Evolutionary conservation across 257 asterid species (phyloP).

Genomic region (Jacaranda copaia): DNA sequence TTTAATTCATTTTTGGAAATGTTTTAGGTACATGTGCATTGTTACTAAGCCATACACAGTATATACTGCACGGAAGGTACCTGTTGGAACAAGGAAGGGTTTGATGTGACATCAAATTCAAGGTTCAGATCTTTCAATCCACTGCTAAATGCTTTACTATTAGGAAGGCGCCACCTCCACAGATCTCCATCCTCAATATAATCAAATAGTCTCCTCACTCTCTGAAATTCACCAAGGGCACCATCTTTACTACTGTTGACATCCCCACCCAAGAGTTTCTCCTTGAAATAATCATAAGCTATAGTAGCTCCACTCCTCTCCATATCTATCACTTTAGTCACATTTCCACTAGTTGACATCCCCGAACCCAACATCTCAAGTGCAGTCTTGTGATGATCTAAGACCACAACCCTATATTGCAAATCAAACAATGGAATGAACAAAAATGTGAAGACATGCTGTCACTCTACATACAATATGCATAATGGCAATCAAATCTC

Average conservation of each 20-base stretch:
- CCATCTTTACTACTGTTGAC: conserved; percentile 29
- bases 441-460: not conserved
- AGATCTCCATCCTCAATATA: conserved; percentile 90
- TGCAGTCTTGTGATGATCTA: conserved; percentile 97
- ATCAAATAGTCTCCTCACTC: conserved; percentile 70
- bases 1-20: conserved; percentile 3
- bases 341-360: conserved; percentile 56
- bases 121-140: conserved; percentile 82
- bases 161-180: conserved; percentile 90
- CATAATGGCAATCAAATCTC: conserved; percentile 14
- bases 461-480: conserved; percentile 21
- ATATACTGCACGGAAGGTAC: conserved; percentile 43
- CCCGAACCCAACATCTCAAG: conserved; percentile 67
- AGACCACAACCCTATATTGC: conserved; percentile 66
- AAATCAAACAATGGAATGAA: conserved; percentile 24
- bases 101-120: conserved; percentile 69
- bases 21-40: not conserved
- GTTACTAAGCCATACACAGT: conserved; percentile 20
- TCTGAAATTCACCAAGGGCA: conserved; percentile 52
- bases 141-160: conserved; percentile 88
- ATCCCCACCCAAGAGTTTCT: conserved; percentile 56
- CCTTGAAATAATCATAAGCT: conserved; percentile 88
- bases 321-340: conserved; percentile 77
- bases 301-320: conserved; percentile 95
- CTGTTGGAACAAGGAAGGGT: conserved; percentile 86